Evolutionary conservation across 2,329 filamentous ascomycete genomes (phyloP).

Genomic region (Bipolaris zeicola): DNA sequence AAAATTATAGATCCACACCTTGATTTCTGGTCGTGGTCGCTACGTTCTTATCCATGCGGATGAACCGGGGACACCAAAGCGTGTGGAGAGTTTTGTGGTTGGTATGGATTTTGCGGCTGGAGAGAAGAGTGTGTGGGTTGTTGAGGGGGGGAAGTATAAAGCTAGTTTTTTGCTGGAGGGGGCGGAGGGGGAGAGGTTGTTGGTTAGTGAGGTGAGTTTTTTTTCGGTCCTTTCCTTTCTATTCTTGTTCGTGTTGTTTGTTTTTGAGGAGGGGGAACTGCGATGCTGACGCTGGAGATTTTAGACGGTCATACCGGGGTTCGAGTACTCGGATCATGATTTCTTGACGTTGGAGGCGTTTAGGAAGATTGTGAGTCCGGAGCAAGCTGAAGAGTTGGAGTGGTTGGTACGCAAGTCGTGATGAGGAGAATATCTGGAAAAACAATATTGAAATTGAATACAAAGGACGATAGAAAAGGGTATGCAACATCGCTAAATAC

Average conservation of each 20-base stretch:
- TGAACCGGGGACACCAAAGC: slow-evolving; percentile 55
- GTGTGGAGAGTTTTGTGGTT: slow-evolving; percentile 69
- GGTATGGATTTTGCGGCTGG: slow-evolving; percentile 62
- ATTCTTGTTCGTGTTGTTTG: too few relatives aligned
- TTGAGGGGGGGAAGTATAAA: slow-evolving; percentile 72
- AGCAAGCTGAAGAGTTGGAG: slow-evolving; percentile 56
- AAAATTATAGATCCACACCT: slow-evolving; percentile 58
- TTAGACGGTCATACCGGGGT: slow-evolving; percentile 68
- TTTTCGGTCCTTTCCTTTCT: too few relatives aligned
- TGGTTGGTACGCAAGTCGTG: slow-evolving; percentile 49
- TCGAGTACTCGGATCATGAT: slow-evolving; percentile 70
- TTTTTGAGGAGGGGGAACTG: too few relatives aligned
- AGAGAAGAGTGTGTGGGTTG: slow-evolving; percentile 70
- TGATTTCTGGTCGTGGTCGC: slow-evolving; percentile 66
- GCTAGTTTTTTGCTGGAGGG: slow-evolving; percentile 62
- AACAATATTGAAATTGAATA: too few relatives aligned
- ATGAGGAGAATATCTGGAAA: too few relatives aligned
- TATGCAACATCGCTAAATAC: too few relatives aligned
- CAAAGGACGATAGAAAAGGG: too few relatives aligned
- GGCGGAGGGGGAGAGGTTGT: slow-evolving; percentile 55
- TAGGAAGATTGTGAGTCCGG: slow-evolving; percentile 55
- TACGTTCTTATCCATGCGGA: slow-evolving; percentile 69
- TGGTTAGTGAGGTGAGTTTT: slow-evolving; percentile 64
- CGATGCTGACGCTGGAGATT: neutral
- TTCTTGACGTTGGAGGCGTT: slow-evolving; percentile 61